These are phyloP conservation scores for Lactarius quietus DNA, from an alignment of 768 basidiomycete genomes.

Conservation along the genomic window DNA sequence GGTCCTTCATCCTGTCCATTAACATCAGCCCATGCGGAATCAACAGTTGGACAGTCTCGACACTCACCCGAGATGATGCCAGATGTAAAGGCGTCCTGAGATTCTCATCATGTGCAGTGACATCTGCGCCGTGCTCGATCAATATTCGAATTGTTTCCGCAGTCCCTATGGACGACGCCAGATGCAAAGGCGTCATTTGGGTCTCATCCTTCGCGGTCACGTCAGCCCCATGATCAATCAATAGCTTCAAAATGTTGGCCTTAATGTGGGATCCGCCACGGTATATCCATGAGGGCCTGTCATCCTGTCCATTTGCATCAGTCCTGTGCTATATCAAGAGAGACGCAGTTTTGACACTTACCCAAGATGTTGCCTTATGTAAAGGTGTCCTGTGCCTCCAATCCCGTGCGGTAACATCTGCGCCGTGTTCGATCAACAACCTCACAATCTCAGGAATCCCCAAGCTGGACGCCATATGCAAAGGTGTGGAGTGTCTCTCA, in stretches of 20 bases:
- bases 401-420: neutral
- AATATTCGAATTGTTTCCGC: neutral
- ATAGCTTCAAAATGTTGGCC: neutral
- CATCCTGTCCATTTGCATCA: neutral
- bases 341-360: neutral
- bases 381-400: neutral
- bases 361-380: neutral
- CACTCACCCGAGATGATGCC: neutral
- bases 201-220: neutral
- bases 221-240: neutral
- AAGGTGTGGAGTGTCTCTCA: neutral
- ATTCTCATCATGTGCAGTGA: neutral
- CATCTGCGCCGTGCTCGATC: neutral
- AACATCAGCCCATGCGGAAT: neutral
- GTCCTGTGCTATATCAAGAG: neutral
- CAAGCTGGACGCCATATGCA: neutral
- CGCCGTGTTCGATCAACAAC: neutral
- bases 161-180: neutral
- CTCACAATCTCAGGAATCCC: neutral
- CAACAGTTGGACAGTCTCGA: neutral
- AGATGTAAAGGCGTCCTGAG: neutral
- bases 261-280: neutral
- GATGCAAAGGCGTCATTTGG: neutral
- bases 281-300: accelerated
- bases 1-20: neutral